phyloP scores from a whole-genome alignment of 345 rosid genomes.

The Eucalyptus decipiens region DNA sequence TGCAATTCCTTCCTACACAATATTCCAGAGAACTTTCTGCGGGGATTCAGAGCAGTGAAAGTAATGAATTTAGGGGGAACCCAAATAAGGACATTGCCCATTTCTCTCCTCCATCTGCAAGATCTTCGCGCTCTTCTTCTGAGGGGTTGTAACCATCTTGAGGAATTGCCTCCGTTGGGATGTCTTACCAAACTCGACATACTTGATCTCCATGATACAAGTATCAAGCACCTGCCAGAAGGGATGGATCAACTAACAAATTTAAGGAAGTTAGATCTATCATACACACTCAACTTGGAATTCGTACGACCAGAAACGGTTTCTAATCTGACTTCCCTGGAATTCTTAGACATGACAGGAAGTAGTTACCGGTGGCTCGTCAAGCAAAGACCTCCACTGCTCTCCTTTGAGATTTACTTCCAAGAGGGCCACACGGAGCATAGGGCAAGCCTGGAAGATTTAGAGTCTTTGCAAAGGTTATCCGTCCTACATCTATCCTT shows the following conservation, averaged over 20 bases:
- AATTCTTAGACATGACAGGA: conserved; percentile 27
- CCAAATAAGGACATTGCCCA: conserved; percentile 9
- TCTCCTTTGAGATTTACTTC: not conserved
- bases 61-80: conserved; percentile 21
- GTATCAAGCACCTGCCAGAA: conserved; percentile 10
- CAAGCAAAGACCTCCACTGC: not conserved
- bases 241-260: conserved; percentile 11
- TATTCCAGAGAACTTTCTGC: conserved; percentile 7
- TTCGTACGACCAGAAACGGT: conserved; percentile 14
- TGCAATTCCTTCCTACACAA: conserved; percentile 10
- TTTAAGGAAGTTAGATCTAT: conserved; percentile 16
- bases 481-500: not conserved
- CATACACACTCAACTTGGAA: conserved; percentile 20
- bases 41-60: conserved; percentile 10
- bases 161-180: conserved; percentile 9
- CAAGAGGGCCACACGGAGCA: not conserved
- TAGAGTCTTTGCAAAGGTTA: not conserved
- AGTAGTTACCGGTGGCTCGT: conserved; percentile 8
- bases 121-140: conserved; percentile 21
- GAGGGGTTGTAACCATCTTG: conserved; percentile 14
- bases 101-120: conserved; percentile 4
- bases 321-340: conserved; percentile 11
- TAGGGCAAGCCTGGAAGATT: not conserved
- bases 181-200: conserved; percentile 15
- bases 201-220: conserved; percentile 26